Percentiles rank a stretch among this genome's conserved stretches.
These are phyloP conservation scores for Usnea hakonensis DNA, from an alignment of 495 filamentous ascomycete species.

Conservation along the genomic window DNA sequence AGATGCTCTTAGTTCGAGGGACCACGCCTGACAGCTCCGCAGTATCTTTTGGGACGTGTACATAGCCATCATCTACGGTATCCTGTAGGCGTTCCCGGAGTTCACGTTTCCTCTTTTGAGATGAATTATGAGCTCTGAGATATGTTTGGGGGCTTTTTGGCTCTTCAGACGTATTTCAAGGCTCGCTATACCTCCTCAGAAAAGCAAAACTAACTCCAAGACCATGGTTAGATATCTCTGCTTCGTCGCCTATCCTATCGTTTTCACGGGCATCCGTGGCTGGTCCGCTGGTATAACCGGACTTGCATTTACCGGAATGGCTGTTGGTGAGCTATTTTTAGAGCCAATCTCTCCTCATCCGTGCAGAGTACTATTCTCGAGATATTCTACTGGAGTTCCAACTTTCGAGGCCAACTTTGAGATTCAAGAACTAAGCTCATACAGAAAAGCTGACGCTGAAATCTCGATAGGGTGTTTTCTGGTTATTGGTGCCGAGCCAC, in stretches of 20 bases:
- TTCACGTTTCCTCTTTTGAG: too few relatives aligned
- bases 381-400: too few relatives aligned
- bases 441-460: neutral
- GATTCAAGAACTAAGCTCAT: neutral
- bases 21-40: conserved; percentile 3
- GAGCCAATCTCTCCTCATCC: neutral
- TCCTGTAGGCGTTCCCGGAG: too few relatives aligned
- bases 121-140: too few relatives aligned
- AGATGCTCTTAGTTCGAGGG: neutral
- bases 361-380: neutral
- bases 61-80: conserved; percentile 57
- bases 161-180: too few relatives aligned
- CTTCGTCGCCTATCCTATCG: conserved; percentile 74
- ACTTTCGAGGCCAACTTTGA: neutral
- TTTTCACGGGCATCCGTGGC: conserved; percentile 63
- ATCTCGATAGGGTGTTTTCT: conserved; percentile 47
- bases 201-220: too few relatives aligned
- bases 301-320: conserved; percentile 69
- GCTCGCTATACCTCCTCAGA: too few relatives aligned
- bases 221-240: too few relatives aligned
- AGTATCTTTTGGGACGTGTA: conserved; percentile 73
- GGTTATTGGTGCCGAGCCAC: conserved; percentile 58
- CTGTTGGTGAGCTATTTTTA: conserved; percentile 29
- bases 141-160: too few relatives aligned
- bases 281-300: conserved; percentile 63